Conservation (phyloP, 345 rosid species). For the Heritiera littoralis region DNA sequence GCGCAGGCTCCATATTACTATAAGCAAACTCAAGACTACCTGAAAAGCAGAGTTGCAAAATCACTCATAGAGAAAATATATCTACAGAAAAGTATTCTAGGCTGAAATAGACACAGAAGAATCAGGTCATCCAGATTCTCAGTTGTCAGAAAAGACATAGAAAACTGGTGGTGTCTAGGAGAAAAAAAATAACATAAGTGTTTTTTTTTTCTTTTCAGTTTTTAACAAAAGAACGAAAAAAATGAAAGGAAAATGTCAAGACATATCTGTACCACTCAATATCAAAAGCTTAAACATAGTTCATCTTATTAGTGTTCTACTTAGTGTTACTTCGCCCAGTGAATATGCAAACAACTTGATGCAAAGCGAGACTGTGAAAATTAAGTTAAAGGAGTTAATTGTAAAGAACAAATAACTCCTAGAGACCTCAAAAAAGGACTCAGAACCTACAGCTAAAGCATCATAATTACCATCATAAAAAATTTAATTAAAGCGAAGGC, state of each 20-base stretch:
- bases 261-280: not conserved
- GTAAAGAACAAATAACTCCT: not conserved
- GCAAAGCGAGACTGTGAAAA: not conserved
- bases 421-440: not conserved
- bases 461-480: no score
- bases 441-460: no score
- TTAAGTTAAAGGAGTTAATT: not conserved
- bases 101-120: not conserved
- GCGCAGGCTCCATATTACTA: conserved; percentile 85
- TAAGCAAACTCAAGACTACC: conserved; percentile 71
- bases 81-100: not conserved
- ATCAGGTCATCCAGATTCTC: not conserved
- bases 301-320: not conserved
- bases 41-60: conserved; percentile 37
- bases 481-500: no score
- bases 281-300: not conserved
- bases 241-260: not conserved
- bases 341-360: not conserved
- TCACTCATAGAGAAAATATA: conserved; percentile 7
- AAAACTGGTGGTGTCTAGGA: not conserved
- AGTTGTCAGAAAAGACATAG: not conserved
- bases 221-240: not conserved
- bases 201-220: not conserved
- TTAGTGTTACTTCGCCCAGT: not conserved
- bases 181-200: not conserved